Base-by-base conservation (phyloP, 1,284 basidiomycete genomes). In the Rhizoctonia solani region DNA sequence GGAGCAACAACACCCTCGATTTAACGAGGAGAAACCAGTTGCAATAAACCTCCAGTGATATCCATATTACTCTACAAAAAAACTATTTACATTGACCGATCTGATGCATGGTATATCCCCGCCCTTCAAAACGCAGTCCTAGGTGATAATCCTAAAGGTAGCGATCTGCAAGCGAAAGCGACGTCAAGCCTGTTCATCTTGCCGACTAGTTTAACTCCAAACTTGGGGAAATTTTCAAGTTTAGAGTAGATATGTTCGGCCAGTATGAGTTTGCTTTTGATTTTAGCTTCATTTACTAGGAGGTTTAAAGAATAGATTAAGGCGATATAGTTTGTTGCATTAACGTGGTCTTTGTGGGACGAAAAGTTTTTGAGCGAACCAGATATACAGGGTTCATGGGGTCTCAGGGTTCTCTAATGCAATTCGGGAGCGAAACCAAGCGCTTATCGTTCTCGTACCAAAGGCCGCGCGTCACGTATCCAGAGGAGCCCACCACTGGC, bases 181-280 rank as follows among this genome's bases (percentile, higher is more conserved):
- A 47, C 50, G 21, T 13, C 41, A 42, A 32, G 37, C 16, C 32
- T 42, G 39, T 66, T 41, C 23, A 25, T 66, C 19, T 66, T n/a
- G 63, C 63, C 63, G 63, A 66, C 63, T 66, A 66, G 63, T 66
- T 66, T 66, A 66, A 66, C 63, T 54, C 42, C 50, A 42, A 54
- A 42, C 42, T 39, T 34, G 42, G 53, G 21, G 34, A 13, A 44
- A 6, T 34, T 1, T 13, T 39, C 29, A 32, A 47, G 42, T 52
- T 47, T 14, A 41, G 42, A 52, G 63, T 66, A 66, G 63, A 66
- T 66, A 66, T 46, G 63, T 66, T 66, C 63, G 63, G 63, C 58
- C 27, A 34, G 25, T 29, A 27, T 39, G 16, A 41, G 11, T 4
- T 34, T 34, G 4, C 32, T 34, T 34, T 11, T 34, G 32, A 34